Evolutionary conservation across 768 basidiomycete genomes (phyloP).

Genomic region (Panaeolus papilionaceus): DNA sequence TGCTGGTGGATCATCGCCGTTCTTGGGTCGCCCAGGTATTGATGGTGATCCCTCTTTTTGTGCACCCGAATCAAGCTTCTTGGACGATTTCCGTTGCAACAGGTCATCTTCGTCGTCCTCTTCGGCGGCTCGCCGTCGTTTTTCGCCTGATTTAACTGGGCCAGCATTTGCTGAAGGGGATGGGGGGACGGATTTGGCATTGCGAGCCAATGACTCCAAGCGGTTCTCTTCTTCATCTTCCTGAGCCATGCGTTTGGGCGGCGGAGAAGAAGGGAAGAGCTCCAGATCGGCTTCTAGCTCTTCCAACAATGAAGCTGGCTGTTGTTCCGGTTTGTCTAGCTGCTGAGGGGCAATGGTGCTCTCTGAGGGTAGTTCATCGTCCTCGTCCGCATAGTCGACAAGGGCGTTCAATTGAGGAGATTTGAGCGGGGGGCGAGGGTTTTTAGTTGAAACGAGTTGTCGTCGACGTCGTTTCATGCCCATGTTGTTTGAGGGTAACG

Average conservation of each 20-base stretch:
- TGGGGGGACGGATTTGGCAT: slow-evolving; percentile 41
- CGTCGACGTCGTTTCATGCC: slow-evolving; percentile 67
- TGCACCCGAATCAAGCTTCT: slow-evolving; percentile 56
- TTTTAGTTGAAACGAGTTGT: slow-evolving; percentile 47
- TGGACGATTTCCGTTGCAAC: slow-evolving; percentile 65
- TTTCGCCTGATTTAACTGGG: slow-evolving; percentile 52
- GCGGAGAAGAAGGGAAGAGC: slow-evolving; percentile 43
- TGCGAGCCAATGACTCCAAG: slow-evolving; percentile 59
- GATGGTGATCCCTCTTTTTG: slow-evolving; percentile 45
- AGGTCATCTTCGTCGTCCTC: slow-evolving; percentile 78
- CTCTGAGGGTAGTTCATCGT: slow-evolving; percentile 51
- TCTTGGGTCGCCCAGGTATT: slow-evolving; percentile 43
- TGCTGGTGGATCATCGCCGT: slow-evolving; percentile 56
- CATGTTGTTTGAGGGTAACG: slow-evolving; percentile 40
- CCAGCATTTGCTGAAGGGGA: slow-evolving; percentile 33
- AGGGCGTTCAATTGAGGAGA: slow-evolving; percentile 64
- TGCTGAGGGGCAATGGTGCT: slow-evolving; percentile 13
- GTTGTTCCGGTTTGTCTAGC: slow-evolving; percentile 23
- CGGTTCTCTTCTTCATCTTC: slow-evolving; percentile 62
- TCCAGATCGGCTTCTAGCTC: slow-evolving; percentile 35
- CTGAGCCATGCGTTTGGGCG: slow-evolving; percentile 48
- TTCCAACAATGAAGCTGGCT: slow-evolving; percentile 22
- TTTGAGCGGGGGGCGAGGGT: slow-evolving; percentile 55
- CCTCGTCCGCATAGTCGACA: slow-evolving; percentile 82
- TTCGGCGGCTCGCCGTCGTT: slow-evolving; percentile 74